Evolutionary conservation across 108 stramenopile species (phyloP), one percentile per base, ranked within the genome.

Genomic region (Nitzschia sp.): DNA sequence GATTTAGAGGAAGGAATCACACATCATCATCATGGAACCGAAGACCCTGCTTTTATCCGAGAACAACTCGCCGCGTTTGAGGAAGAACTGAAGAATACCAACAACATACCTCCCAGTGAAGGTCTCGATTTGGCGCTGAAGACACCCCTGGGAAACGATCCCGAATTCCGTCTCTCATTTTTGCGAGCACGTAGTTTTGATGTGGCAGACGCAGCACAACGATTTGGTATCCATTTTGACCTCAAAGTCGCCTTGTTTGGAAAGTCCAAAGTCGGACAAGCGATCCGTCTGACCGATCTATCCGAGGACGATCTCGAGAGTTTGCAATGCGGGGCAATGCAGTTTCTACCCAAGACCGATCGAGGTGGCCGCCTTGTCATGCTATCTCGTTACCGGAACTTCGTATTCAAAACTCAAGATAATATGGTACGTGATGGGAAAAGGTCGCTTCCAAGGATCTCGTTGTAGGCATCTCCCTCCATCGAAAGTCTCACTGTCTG

Each of bases 161-260:
- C 28, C 2, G 30, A 72, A 33, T 73, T 77, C 45, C 76, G 71
- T 13, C 29, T 50, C n/a, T 6, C 27, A n/a, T 52, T 64, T 17
- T 44, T 64, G n/a, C 38, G 48, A 34, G 63, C 63, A 1, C 19
- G 44, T 13, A 31, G 50, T 11, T 64, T 64, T 64, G 66, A 68
- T 56, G n/a, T 54, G 1, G 21, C 2, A 0, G 5, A 35, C 2
- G 66, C 66, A 13, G 66, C 66, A 6, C 53, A 33, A 19, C 3
- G 66, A 21, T n/a, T 56, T 25, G 13, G 13, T 13, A 17, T 22
- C 27, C 45, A 56, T 15, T 68, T 56, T 56, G 38, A 36, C 17
- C 38, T n/a, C 4, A 68, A 68, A 44, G 35, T 56, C 15, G 32
- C 38, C 22, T 35, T 68, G 8, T 68, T 68, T 46, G 66, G 66